Evolutionary conservation across 2,329 filamentous ascomycete species (phyloP).

Genomic region (Cercospora beticola): DNA sequence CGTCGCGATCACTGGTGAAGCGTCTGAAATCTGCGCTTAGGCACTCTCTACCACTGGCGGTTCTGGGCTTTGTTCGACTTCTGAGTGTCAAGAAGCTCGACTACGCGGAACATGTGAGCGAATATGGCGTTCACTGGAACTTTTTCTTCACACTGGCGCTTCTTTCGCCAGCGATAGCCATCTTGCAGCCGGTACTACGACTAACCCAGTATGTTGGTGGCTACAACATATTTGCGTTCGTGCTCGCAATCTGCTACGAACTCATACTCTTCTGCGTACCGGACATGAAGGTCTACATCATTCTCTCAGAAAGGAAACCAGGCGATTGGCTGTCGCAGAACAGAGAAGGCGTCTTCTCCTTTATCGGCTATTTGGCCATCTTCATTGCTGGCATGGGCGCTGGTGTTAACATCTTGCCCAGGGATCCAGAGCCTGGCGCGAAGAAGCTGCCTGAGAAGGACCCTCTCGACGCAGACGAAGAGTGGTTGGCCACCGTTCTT

Average conservation of each 20-base stretch:
- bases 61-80: slow-evolving; percentile 76
- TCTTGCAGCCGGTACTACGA: slow-evolving; percentile 71
- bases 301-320: slow-evolving; percentile 70
- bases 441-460: slow-evolving; percentile 24
- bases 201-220: slow-evolving; percentile 61
- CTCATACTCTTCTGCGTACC: slow-evolving; percentile 68
- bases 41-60: slow-evolving; percentile 78
- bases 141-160: slow-evolving; percentile 97
- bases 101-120: slow-evolving; percentile 94
- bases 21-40: slow-evolving; percentile 68
- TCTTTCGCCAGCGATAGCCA: slow-evolving; percentile 81
- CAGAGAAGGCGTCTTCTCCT: slow-evolving; percentile 92
- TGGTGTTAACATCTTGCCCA: slow-evolving; percentile 75
- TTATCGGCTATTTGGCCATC: slow-evolving; percentile 89
- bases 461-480: slow-evolving; percentile 37
- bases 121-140: slow-evolving; percentile 99
- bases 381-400: slow-evolving; percentile 86
- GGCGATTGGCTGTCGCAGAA: slow-evolving; percentile 79
- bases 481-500: slow-evolving; percentile 40
- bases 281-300: slow-evolving; percentile 74
- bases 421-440: slow-evolving; percentile 37
- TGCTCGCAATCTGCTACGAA: slow-evolving; percentile 71
- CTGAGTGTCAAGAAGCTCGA: slow-evolving; percentile 90
- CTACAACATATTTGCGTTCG: slow-evolving; percentile 71
- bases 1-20: slow-evolving; percentile 50